A percentile compares a stretch with the other conserved stretches of the same genome.
Conservation (phyloP, 495 filamentous ascomycete species). For the Penicillium flavigenum region DNA sequence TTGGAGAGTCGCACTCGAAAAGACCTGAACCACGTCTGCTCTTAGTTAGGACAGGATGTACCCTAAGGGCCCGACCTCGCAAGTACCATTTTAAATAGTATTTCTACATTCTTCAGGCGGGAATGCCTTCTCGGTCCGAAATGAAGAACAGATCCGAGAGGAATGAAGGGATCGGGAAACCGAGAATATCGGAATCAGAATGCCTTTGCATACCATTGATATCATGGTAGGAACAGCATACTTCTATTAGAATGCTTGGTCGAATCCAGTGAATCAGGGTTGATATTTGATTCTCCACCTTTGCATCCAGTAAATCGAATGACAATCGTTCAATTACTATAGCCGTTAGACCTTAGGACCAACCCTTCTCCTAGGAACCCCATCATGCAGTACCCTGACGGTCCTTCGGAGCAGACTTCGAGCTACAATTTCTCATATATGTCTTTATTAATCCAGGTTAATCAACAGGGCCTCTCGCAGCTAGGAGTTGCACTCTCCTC, state of each 20-base stretch:
- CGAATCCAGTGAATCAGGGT: not conserved
- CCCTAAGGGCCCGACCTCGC: not conserved
- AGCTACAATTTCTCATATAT: too few relatives aligned
- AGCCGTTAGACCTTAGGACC: too few relatives aligned
- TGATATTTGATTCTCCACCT: not conserved
- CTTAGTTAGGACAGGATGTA: not conserved
- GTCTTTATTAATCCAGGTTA: too few relatives aligned
- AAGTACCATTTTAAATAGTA: not conserved
- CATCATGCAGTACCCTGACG: too few relatives aligned
- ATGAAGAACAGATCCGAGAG: not conserved
- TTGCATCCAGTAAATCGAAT: not conserved
- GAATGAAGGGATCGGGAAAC: slow-evolving; percentile 10
- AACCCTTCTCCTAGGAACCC: too few relatives aligned
- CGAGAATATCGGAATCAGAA: not conserved
- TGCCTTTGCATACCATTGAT: not conserved
- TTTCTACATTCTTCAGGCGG: not conserved
- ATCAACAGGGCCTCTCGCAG: too few relatives aligned
- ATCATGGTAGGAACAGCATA: not conserved
- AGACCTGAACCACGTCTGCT: not conserved
- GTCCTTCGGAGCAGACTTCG: too few relatives aligned
- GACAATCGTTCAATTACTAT: too few relatives aligned
- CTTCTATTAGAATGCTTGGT: not conserved
- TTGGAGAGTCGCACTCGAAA: not conserved
- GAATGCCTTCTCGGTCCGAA: not conserved
- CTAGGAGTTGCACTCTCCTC: too few relatives aligned